Conservation (phyloP, 1,139 yeast species). For the Candida dubliniensis region DNA sequence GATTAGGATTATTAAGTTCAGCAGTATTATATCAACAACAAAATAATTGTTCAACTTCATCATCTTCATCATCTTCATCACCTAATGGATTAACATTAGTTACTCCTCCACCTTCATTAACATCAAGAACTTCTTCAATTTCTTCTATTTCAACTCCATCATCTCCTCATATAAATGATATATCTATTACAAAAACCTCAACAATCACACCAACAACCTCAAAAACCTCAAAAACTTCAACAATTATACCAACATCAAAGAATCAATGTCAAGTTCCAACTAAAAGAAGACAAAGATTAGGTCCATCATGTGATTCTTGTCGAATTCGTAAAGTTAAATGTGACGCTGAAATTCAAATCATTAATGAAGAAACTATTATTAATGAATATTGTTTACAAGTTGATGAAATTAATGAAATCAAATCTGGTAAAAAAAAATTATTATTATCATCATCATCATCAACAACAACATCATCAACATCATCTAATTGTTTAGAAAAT, state of each 20-base stretch:
- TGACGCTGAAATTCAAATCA: slow-evolving; percentile 55
- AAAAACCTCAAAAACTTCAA: background rate
- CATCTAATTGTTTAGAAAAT: too few species aligned
- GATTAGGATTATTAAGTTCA: slow-evolving; percentile 16
- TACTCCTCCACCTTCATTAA: slow-evolving; percentile 17
- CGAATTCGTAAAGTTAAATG: slow-evolving; percentile 73
- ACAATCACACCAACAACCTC: slow-evolving; percentile 2
- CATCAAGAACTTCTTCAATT: slow-evolving; percentile 13
- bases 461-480: too few species aligned
- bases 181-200: background rate
- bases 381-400: slow-evolving; percentile 4
- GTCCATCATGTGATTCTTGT: slow-evolving; percentile 77
- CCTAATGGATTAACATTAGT: too few species aligned
- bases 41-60: slow-evolving; percentile 2
- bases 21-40: slow-evolving; percentile 14
- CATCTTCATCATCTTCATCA: slow-evolving; percentile 19
- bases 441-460: slow-evolving; percentile 9
- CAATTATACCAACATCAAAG: background rate
- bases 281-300: slow-evolving; percentile 61
- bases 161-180: slow-evolving; percentile 7
- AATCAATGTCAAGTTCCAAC: background rate
- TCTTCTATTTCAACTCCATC: slow-evolving; percentile 15
- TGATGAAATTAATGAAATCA: slow-evolving; percentile 1
- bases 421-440: slow-evolving; percentile 2
- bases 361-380: slow-evolving; percentile 7